Evolutionary conservation across 208 protist genomes (phyloP).

Genomic region (Angomonas ambiguus): DNA sequence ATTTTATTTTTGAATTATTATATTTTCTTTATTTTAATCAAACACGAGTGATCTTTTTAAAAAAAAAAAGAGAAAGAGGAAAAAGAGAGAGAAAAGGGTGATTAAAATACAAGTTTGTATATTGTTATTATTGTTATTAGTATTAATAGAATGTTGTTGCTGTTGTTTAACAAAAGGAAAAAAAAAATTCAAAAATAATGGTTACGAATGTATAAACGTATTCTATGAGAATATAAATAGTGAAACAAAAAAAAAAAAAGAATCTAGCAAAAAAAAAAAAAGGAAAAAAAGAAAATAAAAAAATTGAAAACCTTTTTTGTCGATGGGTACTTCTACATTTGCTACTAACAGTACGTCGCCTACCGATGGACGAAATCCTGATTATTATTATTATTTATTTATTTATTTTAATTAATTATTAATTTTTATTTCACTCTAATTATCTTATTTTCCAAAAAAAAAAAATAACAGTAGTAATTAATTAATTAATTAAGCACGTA

Average conservation of each 20-base stretch:
- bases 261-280: neutral
- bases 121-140: conserved; percentile 5
- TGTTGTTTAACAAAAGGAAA: too few relatives aligned
- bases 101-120: neutral
- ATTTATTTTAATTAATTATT: conserved; percentile 3
- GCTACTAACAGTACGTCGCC: neutral
- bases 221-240: neutral
- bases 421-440: neutral
- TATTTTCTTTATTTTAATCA: neutral
- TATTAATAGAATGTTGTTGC: neutral
- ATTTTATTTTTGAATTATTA: neutral
- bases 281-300: conserved; percentile 7
- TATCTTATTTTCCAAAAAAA: neutral
- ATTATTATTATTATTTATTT: neutral
- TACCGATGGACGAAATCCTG: neutral
- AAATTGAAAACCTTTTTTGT: neutral
- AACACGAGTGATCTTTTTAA: neutral
- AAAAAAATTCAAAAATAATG: neutral
- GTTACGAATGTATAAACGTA: neutral
- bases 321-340: neutral
- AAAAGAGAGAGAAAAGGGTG: neutral
- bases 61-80: too few relatives aligned
- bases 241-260: conserved; percentile 7
- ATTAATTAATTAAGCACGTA: too few relatives aligned
- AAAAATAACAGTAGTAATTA: conserved; percentile 13